These are phyloP conservation scores for Trichoderma breve DNA, from an alignment of 2,329 filamentous ascomycete genomes.

Conservation along the genomic window DNA sequence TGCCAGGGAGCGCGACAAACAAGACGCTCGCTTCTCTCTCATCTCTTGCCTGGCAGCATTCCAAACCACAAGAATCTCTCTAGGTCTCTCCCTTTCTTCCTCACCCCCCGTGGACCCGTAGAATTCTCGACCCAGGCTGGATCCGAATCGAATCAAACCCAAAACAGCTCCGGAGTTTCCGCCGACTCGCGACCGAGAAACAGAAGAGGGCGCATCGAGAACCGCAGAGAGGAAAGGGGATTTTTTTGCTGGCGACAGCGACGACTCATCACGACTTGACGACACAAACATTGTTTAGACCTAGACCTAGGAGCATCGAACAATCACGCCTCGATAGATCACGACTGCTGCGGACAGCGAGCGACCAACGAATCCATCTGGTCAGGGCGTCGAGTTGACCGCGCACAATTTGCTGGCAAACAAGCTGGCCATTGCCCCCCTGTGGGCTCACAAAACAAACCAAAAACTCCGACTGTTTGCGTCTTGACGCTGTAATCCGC, in stretches of 20 bases:
- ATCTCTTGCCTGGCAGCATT: neutral
- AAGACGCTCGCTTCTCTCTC: neutral
- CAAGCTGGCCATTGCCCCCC: conserved; percentile 11
- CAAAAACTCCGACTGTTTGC: neutral
- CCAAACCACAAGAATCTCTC: neutral
- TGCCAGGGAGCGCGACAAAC: neutral
- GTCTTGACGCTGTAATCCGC: neutral
- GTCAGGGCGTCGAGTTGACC: neutral
- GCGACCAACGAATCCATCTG: neutral
- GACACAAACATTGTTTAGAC: neutral
- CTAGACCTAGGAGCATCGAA: neutral
- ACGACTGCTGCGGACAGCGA: neutral
- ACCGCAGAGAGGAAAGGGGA: neutral
- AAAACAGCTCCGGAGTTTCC: neutral
- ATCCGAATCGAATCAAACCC: neutral
- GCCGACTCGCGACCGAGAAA: neutral
- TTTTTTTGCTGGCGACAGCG: neutral
- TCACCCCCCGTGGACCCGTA: neutral
- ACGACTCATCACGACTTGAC: neutral
- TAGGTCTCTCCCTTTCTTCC: neutral
- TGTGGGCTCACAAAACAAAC: neutral
- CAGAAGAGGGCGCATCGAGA: neutral
- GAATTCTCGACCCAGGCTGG: conserved; percentile 5
- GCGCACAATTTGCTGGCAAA: neutral
- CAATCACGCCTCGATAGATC: neutral